These are phyloP conservation scores for Vanderwaltozyma tropicalis DNA, from an alignment of 805 yeast genomes.

Conservation along the genomic window DNA sequence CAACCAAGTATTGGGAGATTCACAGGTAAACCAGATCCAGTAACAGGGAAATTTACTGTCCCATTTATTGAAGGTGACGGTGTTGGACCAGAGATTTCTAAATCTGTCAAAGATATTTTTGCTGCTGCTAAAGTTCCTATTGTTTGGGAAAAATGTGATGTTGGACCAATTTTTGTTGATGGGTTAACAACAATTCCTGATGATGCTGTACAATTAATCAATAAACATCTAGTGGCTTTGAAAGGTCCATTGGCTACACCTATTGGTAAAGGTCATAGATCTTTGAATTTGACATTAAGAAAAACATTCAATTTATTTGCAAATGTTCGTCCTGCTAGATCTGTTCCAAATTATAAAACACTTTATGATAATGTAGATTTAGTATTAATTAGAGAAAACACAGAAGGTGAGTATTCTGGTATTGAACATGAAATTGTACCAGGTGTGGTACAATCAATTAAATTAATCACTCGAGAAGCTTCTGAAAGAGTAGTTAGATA, in stretches of 20 bases:
- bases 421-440: conserved; percentile 97
- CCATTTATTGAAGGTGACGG: conserved; percentile 98
- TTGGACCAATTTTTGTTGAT: conserved; percentile 81
- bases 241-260: conserved; percentile 99
- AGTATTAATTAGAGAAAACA: conserved; percentile 94
- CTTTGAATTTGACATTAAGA: conserved; percentile 93
- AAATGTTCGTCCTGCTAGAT: conserved; percentile 93
- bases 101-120: conserved; percentile 87
- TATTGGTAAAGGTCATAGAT: conserved; percentile 96
- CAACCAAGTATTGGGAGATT: conserved; percentile 28
- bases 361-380: conserved; percentile 76
- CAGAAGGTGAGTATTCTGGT: conserved; percentile 98
- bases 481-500: conserved; percentile 94
- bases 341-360: conserved; percentile 87
- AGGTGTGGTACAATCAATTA: conserved; percentile 96
- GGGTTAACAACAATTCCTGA: conserved; percentile 91
- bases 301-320: conserved; percentile 94
- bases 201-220: conserved; percentile 84
- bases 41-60: conserved; percentile 82
- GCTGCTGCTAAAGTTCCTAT: conserved; percentile 92
- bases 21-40: conserved; percentile 28
- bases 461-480: conserved; percentile 92
- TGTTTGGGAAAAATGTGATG: conserved; percentile 95
- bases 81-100: conserved; percentile 91
- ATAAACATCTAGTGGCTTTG: conserved; percentile 86